Base-by-base conservation (phyloP, 495 filamentous ascomycete genomes). In the Aspergillus taichungensis region DNA sequence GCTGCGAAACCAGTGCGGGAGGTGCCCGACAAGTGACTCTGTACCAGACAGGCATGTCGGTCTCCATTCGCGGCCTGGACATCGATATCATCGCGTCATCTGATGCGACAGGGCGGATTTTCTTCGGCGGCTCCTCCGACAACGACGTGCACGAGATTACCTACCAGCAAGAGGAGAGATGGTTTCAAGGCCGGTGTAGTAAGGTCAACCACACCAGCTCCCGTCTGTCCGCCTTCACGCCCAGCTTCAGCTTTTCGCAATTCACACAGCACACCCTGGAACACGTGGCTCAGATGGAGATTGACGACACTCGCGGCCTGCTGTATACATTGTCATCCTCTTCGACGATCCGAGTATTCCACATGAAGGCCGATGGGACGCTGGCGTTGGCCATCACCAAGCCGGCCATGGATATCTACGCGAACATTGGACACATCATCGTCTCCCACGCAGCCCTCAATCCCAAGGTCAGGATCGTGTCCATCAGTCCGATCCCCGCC, bases 111-210 rank as follows among this genome's bases (percentile, higher is more conserved):
- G 92, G 92, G 8, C 83, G 92, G 36, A 88, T 99, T 38, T 99
- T 99, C 66, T 92, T 95, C 54, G 79, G 78, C 24, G 87, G 88
- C n/a, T 75, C 73, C 13, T 74, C 69, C 12, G 87, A 89, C 57
- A 84, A 82, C 46, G 88, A 96, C 57, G 77, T 99, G 40, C 86
- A 91, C 59, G 92, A 99, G 67, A 72, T 97, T 29, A 85, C 83
- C 38, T 99, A 99, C 66, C 89, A 96, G 62, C 85, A 94, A 61
- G 87, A 97, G 62, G 92, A 97, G 61, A 83, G 82, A 52, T 99
- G 94, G 94, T 99, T 97, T 58, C 75, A 82, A 37, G 85, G 79
- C 53, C 75, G 83, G 45, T 90, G 84, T 57, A 75, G 76, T 9
- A 94, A 87, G 57, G 73, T 94, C 34, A 91, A 90, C 59, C 94